These are phyloP conservation scores for Peziza echinospora DNA, from an alignment of 495 filamentous ascomycete species.

Conservation along the genomic window DNA sequence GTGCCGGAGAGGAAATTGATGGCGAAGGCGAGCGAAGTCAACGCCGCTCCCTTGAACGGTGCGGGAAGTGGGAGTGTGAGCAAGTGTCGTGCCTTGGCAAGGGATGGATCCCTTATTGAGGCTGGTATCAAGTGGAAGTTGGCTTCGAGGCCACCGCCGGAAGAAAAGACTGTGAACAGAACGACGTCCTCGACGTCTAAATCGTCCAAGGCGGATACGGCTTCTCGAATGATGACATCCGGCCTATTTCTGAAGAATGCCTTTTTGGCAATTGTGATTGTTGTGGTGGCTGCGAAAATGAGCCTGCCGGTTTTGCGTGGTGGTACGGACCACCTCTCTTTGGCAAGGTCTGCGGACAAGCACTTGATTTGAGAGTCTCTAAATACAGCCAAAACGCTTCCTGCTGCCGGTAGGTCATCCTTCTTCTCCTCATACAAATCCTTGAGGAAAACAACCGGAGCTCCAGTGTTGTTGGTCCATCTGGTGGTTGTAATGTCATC, in stretches of 20 bases:
- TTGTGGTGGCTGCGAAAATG: slow-evolving; percentile 13
- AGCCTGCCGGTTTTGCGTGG: slow-evolving; percentile 4
- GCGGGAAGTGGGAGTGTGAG: slow-evolving; percentile 5
- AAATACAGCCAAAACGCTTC: slow-evolving; percentile 14
- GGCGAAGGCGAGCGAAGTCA: slow-evolving; percentile 7
- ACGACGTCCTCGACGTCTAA: slow-evolving; percentile 6
- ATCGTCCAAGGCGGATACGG: background rate
- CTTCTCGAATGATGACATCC: slow-evolving; percentile 9
- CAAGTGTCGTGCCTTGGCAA: slow-evolving; percentile 3
- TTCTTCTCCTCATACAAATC: slow-evolving; percentile 8
- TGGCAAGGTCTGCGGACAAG: slow-evolving; percentile 14
- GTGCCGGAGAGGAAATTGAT: slow-evolving; percentile 16
- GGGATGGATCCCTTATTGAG: background rate
- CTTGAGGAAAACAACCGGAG: slow-evolving; percentile 13
- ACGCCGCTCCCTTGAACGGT: background rate
- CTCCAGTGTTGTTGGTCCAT: slow-evolving; percentile 2
- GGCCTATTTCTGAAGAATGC: slow-evolving; percentile 12
- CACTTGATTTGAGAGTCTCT: slow-evolving; percentile 11
- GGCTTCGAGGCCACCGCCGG: slow-evolving; percentile 4
- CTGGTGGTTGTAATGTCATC: slow-evolving; percentile 8
- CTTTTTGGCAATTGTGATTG: slow-evolving; percentile 7
- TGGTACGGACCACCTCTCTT: slow-evolving; percentile 10
- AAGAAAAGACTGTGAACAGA: slow-evolving; percentile 9
- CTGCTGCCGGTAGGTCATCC: no score
- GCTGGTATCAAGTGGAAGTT: slow-evolving; percentile 6